Conservation (phyloP, 2,329 filamentous ascomycete genomes). For the Berkeleyomyces rouxiae region DNA sequence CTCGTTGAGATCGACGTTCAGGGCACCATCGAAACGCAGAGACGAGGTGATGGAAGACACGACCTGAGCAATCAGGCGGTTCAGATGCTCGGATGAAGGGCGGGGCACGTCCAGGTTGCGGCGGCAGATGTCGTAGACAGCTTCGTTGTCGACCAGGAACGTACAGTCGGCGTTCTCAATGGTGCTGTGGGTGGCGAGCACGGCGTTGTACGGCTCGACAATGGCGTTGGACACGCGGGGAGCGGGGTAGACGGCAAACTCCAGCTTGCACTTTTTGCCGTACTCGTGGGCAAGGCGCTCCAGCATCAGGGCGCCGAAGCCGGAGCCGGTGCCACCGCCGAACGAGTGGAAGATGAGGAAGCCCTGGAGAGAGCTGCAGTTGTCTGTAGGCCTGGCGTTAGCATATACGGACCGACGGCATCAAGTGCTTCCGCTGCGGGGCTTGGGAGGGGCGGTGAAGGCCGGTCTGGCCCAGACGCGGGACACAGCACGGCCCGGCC, state of each 20-base stretch:
- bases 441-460: too few species aligned
- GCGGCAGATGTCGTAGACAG: conserved; percentile 98
- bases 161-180: conserved; percentile 99
- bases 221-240: conserved; percentile 94
- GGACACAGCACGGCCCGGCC: too few species aligned
- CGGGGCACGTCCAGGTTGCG: conserved; percentile 94
- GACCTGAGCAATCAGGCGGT: conserved; percentile 96
- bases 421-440: too few species aligned
- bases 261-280: conserved; percentile 99
- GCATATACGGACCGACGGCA: too few species aligned
- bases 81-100: conserved; percentile 96
- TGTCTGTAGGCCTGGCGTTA: conserved; percentile 40
- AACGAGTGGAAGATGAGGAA: conserved; percentile 99
- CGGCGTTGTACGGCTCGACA: conserved; percentile 99
- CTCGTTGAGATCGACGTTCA: conserved; percentile 98
- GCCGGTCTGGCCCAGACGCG: too few species aligned
- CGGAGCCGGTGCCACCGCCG: conserved; percentile 95
- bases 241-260: conserved; percentile 98
- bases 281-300: conserved; percentile 98
- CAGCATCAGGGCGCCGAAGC: conserved; percentile 96
- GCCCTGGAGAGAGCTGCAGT: conserved; percentile 93
- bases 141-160: conserved; percentile 99
- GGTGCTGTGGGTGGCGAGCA: conserved; percentile 96
- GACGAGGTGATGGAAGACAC: conserved; percentile 97
- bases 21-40: conserved; percentile 92